Evolutionary conservation across 2,329 filamentous ascomycete species (phyloP).

Genomic region (Penicillium sp.): DNA sequence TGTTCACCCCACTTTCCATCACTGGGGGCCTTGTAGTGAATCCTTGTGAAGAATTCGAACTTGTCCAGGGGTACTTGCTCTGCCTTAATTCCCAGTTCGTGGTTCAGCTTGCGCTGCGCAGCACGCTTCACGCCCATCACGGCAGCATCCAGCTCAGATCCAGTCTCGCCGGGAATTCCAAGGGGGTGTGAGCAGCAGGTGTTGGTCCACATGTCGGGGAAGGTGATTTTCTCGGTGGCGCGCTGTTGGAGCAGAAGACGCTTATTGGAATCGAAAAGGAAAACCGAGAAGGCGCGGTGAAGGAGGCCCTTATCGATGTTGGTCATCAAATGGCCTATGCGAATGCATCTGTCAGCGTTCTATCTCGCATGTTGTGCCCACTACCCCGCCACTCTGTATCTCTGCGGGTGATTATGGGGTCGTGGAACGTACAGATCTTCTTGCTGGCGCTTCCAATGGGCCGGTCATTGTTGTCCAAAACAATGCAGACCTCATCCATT

Average conservation of each 20-base stretch:
- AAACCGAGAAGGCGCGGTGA: slow-evolving; percentile 95
- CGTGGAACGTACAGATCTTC: slow-evolving; percentile 74
- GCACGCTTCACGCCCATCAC: slow-evolving; percentile 85
- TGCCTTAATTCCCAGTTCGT: slow-evolving; percentile 88
- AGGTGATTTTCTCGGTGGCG: slow-evolving; percentile 95
- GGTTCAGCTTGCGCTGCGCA: slow-evolving; percentile 87
- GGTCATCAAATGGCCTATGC: slow-evolving; percentile 88
- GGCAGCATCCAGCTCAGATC: slow-evolving; percentile 73
- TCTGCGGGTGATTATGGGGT: neutral
- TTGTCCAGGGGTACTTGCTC: slow-evolving; percentile 86
- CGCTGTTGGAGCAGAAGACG: slow-evolving; percentile 92
- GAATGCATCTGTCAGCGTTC: slow-evolving; percentile 10
- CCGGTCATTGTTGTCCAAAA: slow-evolving; percentile 84
- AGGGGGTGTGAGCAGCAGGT: slow-evolving; percentile 98
- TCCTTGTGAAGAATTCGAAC: slow-evolving; percentile 91
- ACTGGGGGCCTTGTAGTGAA: slow-evolving; percentile 96
- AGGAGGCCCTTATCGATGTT: slow-evolving; percentile 96
- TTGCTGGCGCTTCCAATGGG: slow-evolving; percentile 97
- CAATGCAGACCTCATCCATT: slow-evolving; percentile 99
- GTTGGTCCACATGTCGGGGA: slow-evolving; percentile 99
- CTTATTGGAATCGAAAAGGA: slow-evolving; percentile 93
- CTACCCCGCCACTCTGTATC: slow-evolving; percentile 8
- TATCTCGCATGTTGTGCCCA: neutral
- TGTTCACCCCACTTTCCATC: slow-evolving; percentile 99
- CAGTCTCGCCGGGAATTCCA: slow-evolving; percentile 86